Conservation (phyloP, 108 stramenopile species). For the Seminavis robusta region DNA sequence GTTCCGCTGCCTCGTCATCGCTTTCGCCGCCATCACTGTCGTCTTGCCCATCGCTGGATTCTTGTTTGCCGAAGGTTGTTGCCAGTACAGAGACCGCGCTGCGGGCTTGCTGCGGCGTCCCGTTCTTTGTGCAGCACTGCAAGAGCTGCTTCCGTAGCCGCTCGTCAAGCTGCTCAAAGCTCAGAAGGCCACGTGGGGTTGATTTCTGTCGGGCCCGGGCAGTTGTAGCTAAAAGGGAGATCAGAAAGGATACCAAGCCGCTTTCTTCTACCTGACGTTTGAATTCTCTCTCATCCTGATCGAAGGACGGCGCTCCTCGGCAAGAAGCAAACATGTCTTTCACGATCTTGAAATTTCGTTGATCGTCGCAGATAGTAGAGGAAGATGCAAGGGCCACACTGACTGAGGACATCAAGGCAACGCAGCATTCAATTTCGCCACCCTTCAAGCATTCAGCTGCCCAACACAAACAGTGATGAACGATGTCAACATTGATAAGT, state of each 20-base stretch:
- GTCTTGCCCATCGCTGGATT: too few species aligned
- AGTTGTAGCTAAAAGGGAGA: slow-evolving; percentile 58
- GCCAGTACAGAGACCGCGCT: slow-evolving; percentile 69
- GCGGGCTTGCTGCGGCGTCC: slow-evolving; percentile 78
- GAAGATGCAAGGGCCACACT: slow-evolving; percentile 46
- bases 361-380: slow-evolving; percentile 41
- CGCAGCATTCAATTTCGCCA: slow-evolving; percentile 48
- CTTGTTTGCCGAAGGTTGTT: too few species aligned
- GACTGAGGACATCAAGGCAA: slow-evolving; percentile 51
- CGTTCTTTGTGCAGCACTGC: slow-evolving; percentile 57
- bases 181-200: slow-evolving; percentile 1
- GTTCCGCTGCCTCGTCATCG: too few species aligned
- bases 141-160: slow-evolving; percentile 26
- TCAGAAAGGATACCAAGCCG: slow-evolving; percentile 58
- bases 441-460: slow-evolving; percentile 67
- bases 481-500: slow-evolving; percentile 57
- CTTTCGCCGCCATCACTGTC: too few species aligned
- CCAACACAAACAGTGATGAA: slow-evolving; percentile 68
- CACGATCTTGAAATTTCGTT: slow-evolving; percentile 52
- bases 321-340: slow-evolving; percentile 55
- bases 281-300: slow-evolving; percentile 3
- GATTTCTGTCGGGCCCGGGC: slow-evolving; percentile 20
- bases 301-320: slow-evolving; percentile 9
- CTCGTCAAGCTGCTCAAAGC: slow-evolving; percentile 26
- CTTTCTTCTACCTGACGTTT: slow-evolving; percentile 41